Conservation (phyloP, 441 rosid genomes). For the Populus hybrid region DNA sequence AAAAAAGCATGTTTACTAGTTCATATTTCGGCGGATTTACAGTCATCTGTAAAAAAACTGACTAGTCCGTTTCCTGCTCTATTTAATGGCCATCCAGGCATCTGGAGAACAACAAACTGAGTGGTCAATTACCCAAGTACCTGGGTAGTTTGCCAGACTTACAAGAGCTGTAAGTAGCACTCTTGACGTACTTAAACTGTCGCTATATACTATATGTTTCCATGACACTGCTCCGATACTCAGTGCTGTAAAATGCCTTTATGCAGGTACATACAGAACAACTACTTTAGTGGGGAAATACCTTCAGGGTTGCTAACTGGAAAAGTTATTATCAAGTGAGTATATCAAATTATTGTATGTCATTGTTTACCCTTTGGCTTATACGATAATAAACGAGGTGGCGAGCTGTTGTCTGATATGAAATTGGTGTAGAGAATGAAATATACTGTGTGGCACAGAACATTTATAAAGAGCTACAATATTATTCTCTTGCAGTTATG, state of each 20-base stretch:
- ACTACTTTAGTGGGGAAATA: constrained; percentile 69
- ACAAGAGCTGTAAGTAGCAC: constrained; percentile 66
- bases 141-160: constrained; percentile 62
- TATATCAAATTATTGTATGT: constrained; percentile 21
- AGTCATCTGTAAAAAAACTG: neutral
- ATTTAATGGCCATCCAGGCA: constrained; percentile 52
- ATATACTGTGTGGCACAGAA: neutral
- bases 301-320: constrained; percentile 54
- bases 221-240: neutral
- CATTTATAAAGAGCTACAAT: constrained; percentile 5
- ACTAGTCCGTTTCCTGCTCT: constrained; percentile 12
- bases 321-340: constrained; percentile 68
- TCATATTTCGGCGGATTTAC: neutral
- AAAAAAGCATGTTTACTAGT: neutral
- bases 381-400: neutral
- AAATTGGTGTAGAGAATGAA: neutral
- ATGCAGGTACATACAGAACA: constrained; percentile 76
- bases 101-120: constrained; percentile 77
- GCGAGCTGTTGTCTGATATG: neutral
- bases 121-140: constrained; percentile 69
- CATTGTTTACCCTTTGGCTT: neutral
- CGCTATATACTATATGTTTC: neutral
- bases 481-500: constrained; percentile 46
- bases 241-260: constrained; percentile 8
- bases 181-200: neutral